Percentiles rank a stretch among this genome's conserved stretches.
Evolutionary conservation across 495 filamentous ascomycete genomes (phyloP).

Genomic region (Penicillium pancosmium): DNA sequence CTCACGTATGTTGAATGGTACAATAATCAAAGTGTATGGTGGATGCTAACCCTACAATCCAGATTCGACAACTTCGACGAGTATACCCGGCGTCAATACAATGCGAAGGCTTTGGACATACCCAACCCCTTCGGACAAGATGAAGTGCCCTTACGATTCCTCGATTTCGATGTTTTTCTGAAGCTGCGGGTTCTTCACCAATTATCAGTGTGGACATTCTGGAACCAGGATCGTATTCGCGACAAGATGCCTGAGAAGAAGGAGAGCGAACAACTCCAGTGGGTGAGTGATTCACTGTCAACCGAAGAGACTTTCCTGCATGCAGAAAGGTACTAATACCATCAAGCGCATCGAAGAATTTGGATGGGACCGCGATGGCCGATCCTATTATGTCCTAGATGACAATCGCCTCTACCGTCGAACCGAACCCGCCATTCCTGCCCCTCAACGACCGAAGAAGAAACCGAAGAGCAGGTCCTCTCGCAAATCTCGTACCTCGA

Average conservation of each 20-base stretch:
- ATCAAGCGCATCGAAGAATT: constrained; percentile 87
- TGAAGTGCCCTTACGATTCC: constrained; percentile 71
- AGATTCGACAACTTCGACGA: constrained; percentile 92
- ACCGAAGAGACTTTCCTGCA: neutral
- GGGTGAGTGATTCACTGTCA: constrained; percentile 59
- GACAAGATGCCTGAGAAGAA: constrained; percentile 84
- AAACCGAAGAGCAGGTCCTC: constrained; percentile 79
- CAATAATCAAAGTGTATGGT: neutral
- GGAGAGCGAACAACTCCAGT: constrained; percentile 77
- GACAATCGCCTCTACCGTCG: constrained; percentile 91
- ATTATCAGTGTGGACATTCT: constrained; percentile 87
- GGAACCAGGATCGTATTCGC: constrained; percentile 80
- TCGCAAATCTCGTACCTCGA: constrained; percentile 68
- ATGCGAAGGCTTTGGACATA: constrained; percentile 71
- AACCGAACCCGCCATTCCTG: constrained; percentile 66
- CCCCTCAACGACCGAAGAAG: constrained; percentile 61
- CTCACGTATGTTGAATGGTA: constrained; percentile 72
- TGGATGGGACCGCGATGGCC: constrained; percentile 84
- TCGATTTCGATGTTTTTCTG: constrained; percentile 78
- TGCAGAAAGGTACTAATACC: constrained; percentile 18
- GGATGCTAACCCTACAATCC: constrained; percentile 10
- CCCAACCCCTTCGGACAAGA: constrained; percentile 86
- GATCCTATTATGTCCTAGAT: constrained; percentile 86
- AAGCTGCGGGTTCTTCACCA: constrained; percentile 91
- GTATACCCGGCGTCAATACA: constrained; percentile 87